Conservation (phyloP, 2,329 filamentous ascomycete genomes). For the Sporothrix humicola region DNA sequence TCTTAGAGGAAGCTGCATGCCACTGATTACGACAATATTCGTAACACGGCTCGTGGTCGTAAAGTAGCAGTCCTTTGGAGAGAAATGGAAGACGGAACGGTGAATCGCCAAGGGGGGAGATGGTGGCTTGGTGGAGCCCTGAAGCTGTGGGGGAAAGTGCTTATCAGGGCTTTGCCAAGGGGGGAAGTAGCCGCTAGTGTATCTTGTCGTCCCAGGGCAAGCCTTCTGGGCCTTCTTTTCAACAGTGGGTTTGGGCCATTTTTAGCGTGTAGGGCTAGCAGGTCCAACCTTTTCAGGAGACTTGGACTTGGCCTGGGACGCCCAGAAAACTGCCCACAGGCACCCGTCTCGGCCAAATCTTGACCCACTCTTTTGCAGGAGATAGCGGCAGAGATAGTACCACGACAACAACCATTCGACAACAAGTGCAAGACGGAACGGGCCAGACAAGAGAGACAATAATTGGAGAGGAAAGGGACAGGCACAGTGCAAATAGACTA, state of each 20-base stretch:
- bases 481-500: neutral
- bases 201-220: neutral
- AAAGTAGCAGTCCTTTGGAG: neutral
- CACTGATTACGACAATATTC: neutral
- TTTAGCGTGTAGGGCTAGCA: neutral
- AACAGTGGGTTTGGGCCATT: neutral
- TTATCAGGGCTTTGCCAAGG: neutral
- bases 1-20: neutral
- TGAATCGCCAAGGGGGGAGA: neutral
- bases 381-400: neutral
- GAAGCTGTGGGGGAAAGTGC: neutral
- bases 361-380: conserved; percentile 12
- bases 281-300: neutral
- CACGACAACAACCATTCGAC: neutral
- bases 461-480: neutral
- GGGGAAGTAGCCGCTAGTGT: neutral
- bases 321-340: neutral
- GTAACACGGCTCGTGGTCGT: conserved; percentile 26
- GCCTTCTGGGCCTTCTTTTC: conserved; percentile 6
- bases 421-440: neutral
- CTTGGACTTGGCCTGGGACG: neutral
- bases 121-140: neutral
- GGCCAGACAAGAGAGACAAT: neutral
- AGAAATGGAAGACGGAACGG: neutral
- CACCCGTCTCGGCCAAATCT: neutral